Percentiles rank a stretch among this genome's conserved stretches.
These are phyloP conservation scores for Chamaecrista fasciculata DNA, from an alignment of 306 rosid species.

Conservation along the genomic window DNA sequence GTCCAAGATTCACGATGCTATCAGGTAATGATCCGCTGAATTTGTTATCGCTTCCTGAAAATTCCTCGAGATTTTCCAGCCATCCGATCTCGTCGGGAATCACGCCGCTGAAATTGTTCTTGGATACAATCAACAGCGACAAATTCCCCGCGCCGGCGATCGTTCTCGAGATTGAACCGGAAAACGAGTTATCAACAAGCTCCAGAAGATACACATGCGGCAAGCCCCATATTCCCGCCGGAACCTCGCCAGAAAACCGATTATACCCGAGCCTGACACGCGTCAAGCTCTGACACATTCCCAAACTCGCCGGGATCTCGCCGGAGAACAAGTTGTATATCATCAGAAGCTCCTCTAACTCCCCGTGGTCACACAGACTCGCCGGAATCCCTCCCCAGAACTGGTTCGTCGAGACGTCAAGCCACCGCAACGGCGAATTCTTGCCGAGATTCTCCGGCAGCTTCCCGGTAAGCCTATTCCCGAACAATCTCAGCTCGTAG, in stretches of 20 bases:
- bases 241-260: slow-evolving; percentile 69
- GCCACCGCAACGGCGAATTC: slow-evolving; percentile 56
- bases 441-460: slow-evolving; percentile 68
- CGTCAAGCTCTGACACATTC: slow-evolving; percentile 60
- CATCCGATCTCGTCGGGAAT: slow-evolving; percentile 81
- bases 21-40: slow-evolving; percentile 61
- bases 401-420: slow-evolving; percentile 65
- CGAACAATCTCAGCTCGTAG: slow-evolving; percentile 64
- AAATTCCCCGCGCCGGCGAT: slow-evolving; percentile 70
- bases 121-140: slow-evolving; percentile 53
- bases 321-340: slow-evolving; percentile 66
- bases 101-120: slow-evolving; percentile 62
- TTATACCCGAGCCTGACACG: slow-evolving; percentile 66
- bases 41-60: slow-evolving; percentile 52
- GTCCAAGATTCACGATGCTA: slow-evolving; percentile 52
- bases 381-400: slow-evolving; percentile 72
- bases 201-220: slow-evolving; percentile 66
- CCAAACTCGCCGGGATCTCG: slow-evolving; percentile 62
- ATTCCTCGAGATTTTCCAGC: slow-evolving; percentile 56
- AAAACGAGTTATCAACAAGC: slow-evolving; percentile 55
- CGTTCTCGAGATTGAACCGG: slow-evolving; percentile 63
- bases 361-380: slow-evolving; percentile 54
- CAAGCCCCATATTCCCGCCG: slow-evolving; percentile 82
- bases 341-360: slow-evolving; percentile 61
- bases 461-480: slow-evolving; percentile 62